phyloP scores from a whole-genome alignment of 257 asterid genomes.

The Salvia hispanica region DNA sequence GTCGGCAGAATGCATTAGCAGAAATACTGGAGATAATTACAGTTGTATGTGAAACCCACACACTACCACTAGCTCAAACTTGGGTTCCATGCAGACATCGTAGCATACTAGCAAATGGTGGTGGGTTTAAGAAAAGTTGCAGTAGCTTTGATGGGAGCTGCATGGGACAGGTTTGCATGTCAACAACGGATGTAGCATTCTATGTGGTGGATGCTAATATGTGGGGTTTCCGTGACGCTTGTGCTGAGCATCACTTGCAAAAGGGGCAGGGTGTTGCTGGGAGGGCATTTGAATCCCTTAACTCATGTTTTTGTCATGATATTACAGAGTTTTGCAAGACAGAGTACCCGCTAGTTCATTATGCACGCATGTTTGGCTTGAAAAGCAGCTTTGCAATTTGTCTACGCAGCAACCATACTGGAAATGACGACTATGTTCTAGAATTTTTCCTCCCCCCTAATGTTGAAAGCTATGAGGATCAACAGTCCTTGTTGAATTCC shows the following conservation, averaged over 20 bases:
- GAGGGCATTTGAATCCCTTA: slow-evolving; percentile 67
- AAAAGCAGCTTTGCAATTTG: slow-evolving; percentile 76
- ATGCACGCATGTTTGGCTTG: slow-evolving; percentile 80
- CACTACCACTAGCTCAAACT: slow-evolving; percentile 87
- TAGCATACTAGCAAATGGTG: slow-evolving; percentile 74
- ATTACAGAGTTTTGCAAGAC: slow-evolving; percentile 72
- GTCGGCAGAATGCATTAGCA: slow-evolving; percentile 81
- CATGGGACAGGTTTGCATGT: slow-evolving; percentile 92
- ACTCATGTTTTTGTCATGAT: slow-evolving; percentile 68
- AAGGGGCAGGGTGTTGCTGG: slow-evolving; percentile 95
- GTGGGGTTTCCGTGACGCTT: slow-evolving; percentile 93
- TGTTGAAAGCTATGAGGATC: slow-evolving; percentile 48
- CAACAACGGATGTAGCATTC: slow-evolving; percentile 75
- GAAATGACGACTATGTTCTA: slow-evolving; percentile 74
- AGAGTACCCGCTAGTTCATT: slow-evolving; percentile 91
- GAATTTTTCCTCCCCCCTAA: slow-evolving; percentile 75
- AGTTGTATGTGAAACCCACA: slow-evolving; percentile 83
- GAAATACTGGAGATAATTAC: slow-evolving; percentile 81
- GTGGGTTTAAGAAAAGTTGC: slow-evolving; percentile 83
- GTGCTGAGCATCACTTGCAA: slow-evolving; percentile 88
- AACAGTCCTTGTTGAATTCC: slow-evolving; percentile 60
- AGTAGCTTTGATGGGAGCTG: slow-evolving; percentile 96
- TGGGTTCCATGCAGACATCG: slow-evolving; percentile 96
- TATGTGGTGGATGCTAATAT: slow-evolving; percentile 83
- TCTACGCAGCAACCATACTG: slow-evolving; percentile 74